Base-by-base conservation (phyloP, 306 rosid species). In the Ochetophila trinervis region DNA sequence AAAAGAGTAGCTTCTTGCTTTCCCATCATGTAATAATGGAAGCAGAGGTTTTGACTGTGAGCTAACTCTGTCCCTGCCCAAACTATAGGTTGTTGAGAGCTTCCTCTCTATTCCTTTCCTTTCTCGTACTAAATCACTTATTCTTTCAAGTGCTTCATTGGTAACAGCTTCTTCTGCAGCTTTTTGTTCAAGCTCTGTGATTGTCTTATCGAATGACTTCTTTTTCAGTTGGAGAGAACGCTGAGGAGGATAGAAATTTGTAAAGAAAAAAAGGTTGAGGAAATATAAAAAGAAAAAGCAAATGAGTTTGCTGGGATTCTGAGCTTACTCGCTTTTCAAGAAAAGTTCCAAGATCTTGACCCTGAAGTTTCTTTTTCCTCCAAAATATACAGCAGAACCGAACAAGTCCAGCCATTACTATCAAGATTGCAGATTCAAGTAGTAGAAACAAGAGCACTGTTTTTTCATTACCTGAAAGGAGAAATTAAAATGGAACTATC, bases 301-400 rank as follows among this genome's bases (percentile, higher is more conserved):
- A 23, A 45, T 48, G 16, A 19, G 32, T 14, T 49, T 15, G 20
- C 14, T 17, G 34, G 50, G 64, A 64, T 65, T 13, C 19, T 1
- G 15, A 61, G 47, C 82, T 81, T 78, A 90, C 97, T 54, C 92
- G 51, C 47, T 85, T 85, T 62, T 84, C 90, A 10, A 90, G 80
- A 71, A 90, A 90, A 60, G 74, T 75, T 62, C 86, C 83, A 19
- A 87, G 88, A 71, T 71, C 81, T 78, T 83, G 81, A 55, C 72
- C 78, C 78, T 80, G 75, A 64, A 87, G 75, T 85, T 87, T 90
- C 83, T 57, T 82, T 82, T 90, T 87, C 19, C 60, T 61, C 97
- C 95, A 90, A 56, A 90, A 85, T 79, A 81, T 64, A 22, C 87
- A 85, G 59, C 87, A 90, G 58, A 87, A 90, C 62, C 92, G 77